Conservation (phyloP, 1,284 basidiomycete genomes). For the Pyrrhoderma noxium region DNA sequence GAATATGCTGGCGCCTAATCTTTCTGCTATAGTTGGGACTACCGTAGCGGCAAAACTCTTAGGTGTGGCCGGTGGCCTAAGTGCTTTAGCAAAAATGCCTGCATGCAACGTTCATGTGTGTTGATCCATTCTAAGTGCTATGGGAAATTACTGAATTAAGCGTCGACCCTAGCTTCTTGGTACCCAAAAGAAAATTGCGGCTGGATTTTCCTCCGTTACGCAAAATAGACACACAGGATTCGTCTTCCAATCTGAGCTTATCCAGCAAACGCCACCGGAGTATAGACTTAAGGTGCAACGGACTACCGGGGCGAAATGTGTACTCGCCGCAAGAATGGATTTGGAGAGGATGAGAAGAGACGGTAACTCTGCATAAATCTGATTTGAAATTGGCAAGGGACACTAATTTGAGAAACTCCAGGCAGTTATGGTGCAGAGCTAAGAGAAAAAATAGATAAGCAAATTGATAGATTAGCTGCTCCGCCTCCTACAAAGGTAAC, state of each 20-base stretch:
- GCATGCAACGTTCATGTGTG: conserved; percentile 91
- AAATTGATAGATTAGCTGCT: conserved; percentile 87
- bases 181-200: conserved; percentile 84
- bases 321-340: conserved; percentile 90
- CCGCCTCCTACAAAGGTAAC: conserved; percentile 91
- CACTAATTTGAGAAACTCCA: conserved; percentile 24
- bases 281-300: conserved; percentile 90
- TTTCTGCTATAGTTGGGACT: conserved; percentile 96
- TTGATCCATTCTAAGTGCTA: neutral
- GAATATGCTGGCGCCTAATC: conserved; percentile 95
- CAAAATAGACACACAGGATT: conserved; percentile 95
- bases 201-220: conserved; percentile 74
- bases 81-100: conserved; percentile 89
- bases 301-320: conserved; percentile 88
- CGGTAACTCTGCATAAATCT: too few species aligned
- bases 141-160: neutral
- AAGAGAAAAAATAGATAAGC: conserved; percentile 82
- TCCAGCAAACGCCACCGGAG: conserved; percentile 83
- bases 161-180: conserved; percentile 67
- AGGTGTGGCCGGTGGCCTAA: conserved; percentile 92
- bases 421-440: conserved; percentile 76
- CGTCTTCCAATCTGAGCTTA: conserved; percentile 87
- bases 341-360: conserved; percentile 71
- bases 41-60: conserved; percentile 97
- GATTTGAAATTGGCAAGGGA: too few species aligned